Conservation (phyloP, 2,329 filamentous ascomycete genomes). For the Graphium sp. region DNA sequence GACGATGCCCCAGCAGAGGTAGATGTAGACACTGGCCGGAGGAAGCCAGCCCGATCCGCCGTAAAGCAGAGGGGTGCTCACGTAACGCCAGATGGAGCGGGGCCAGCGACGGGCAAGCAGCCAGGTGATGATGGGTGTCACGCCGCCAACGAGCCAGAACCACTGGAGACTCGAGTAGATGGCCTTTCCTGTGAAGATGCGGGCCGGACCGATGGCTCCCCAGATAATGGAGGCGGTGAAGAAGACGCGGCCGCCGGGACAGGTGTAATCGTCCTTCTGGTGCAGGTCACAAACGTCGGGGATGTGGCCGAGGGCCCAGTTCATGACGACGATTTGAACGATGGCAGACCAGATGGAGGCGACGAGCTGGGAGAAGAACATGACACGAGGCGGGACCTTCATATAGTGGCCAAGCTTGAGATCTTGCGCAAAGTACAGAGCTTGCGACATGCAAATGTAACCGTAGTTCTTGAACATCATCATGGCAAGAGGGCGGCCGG, state of each 20-base stretch:
- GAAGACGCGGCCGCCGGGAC: constrained; percentile 35
- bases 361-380: constrained; percentile 42
- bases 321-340: constrained; percentile 47
- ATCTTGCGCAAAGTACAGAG: constrained; percentile 47
- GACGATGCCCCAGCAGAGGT: constrained; percentile 52
- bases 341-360: constrained; percentile 45
- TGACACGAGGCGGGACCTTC: constrained; percentile 43
- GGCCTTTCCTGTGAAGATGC: constrained; percentile 48
- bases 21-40: constrained; percentile 54
- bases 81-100: constrained; percentile 42
- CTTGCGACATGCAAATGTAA: constrained; percentile 51
- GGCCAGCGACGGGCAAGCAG: constrained; percentile 44
- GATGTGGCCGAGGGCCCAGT: constrained; percentile 48
- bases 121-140: constrained; percentile 48
- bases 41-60: constrained; percentile 47
- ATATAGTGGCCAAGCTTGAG: constrained; percentile 56
- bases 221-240: constrained; percentile 58
- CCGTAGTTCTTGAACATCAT: constrained; percentile 69
- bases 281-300: constrained; percentile 37
- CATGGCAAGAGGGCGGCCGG: constrained; percentile 52
- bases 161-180: constrained; percentile 49
- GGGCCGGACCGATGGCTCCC: constrained; percentile 54
- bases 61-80: constrained; percentile 53
- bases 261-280: constrained; percentile 39
- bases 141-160: constrained; percentile 53